phyloP scores from a whole-genome alignment of 176 grass and related monocot genomes.

The sorghum (Sorghum bicolor) region DNA sequence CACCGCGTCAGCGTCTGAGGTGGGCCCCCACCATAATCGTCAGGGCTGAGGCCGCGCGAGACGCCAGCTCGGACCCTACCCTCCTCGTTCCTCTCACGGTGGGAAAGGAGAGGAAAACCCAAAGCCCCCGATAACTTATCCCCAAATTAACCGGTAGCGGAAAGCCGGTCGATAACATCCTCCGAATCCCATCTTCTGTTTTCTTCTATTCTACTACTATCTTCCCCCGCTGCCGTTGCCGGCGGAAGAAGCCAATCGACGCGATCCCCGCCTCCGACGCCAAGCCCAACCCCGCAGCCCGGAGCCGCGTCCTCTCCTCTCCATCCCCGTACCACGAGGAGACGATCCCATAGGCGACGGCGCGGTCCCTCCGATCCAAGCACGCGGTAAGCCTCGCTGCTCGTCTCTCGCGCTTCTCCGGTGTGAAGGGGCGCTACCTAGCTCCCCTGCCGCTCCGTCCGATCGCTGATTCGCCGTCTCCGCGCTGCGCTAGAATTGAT shows the following conservation, averaged over 20 bases:
- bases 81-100: too few relatives aligned
- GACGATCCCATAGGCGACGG: neutral
- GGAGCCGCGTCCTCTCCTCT: neutral
- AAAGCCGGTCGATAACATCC: neutral
- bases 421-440: neutral
- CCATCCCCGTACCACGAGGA: neutral
- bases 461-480: neutral
- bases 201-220: too few relatives aligned
- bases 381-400: neutral
- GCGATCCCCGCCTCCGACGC: neutral
- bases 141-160: conserved; percentile 10
- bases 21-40: neutral
- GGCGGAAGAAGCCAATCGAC: neutral
- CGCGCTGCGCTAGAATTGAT: neutral
- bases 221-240: neutral
- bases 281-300: neutral
- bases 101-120: neutral
- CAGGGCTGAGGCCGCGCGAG: neutral
- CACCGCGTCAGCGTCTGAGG: neutral
- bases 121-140: conserved; percentile 15
- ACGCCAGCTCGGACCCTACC: neutral
- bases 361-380: neutral
- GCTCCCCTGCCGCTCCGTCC: neutral
- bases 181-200: neutral
- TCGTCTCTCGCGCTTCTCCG: neutral